These are phyloP conservation scores for Saccharomycopsis babjevae DNA, from an alignment of 805 yeast species.

Conservation along the genomic window DNA sequence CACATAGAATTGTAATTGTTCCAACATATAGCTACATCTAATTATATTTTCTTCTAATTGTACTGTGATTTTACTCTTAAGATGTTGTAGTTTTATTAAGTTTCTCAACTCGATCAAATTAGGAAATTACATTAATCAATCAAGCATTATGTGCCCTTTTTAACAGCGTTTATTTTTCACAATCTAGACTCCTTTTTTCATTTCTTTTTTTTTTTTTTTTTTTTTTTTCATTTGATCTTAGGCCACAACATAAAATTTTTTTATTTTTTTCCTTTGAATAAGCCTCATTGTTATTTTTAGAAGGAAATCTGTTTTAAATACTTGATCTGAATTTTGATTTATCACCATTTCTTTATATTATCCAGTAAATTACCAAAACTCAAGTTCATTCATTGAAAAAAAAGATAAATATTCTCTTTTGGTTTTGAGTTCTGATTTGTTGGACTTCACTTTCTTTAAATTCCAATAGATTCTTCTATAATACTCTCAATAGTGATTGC, in stretches of 20 bases:
- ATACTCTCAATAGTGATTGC: no score
- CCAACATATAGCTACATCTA: neutral
- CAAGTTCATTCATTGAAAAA: no score
- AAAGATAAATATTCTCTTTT: no score
- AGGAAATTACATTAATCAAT: neutral
- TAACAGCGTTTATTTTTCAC: neutral
- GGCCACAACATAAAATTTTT: neutral
- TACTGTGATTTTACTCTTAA: no score
- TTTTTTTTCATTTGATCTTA: neutral
- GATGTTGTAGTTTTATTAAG: no score
- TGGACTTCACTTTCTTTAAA: no score
- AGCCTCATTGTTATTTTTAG: neutral
- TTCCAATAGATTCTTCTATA: no score
- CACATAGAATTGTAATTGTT: neutral
- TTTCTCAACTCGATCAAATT: no score
- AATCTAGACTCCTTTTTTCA: neutral
- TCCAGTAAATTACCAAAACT: no score
- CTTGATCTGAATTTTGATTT: neutral
- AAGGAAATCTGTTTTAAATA: neutral
- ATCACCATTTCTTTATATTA: neutral
- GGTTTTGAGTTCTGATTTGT: no score
- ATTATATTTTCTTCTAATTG: no score
- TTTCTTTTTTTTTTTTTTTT: neutral
- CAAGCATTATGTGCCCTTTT: neutral
- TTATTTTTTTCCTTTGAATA: neutral